These are phyloP conservation scores for Puccinia horiana DNA, from an alignment of 1,284 basidiomycete genomes.

Conservation along the genomic window DNA sequence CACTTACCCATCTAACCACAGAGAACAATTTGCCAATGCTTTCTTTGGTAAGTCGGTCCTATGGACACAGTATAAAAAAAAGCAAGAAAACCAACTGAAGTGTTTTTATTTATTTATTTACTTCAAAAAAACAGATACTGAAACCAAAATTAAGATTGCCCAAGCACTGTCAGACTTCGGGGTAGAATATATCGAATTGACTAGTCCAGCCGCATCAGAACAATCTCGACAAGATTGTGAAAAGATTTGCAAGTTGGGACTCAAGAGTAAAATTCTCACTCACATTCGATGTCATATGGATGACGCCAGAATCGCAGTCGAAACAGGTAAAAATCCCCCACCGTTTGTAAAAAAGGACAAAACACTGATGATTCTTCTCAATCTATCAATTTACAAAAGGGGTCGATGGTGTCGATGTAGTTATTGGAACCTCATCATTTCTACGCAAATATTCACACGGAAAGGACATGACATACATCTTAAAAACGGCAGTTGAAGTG, in stretches of 20 bases:
- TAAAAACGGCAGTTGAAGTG: slow-evolving; percentile 91
- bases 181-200: slow-evolving; percentile 99
- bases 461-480: slow-evolving; percentile 99
- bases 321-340: slow-evolving; percentile 71
- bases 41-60: slow-evolving; percentile 68
- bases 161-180: slow-evolving; percentile 93
- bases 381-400: slow-evolving; percentile 62
- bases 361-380: background rate
- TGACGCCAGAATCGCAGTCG: slow-evolving; percentile 95
- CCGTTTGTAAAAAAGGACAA: background rate
- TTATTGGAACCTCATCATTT: slow-evolving; percentile 98
- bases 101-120: background rate
- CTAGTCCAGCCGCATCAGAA: slow-evolving; percentile 95
- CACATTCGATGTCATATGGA: slow-evolving; percentile 99
- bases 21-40: slow-evolving; percentile 96
- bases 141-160: slow-evolving; percentile 99
- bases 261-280: slow-evolving; percentile 95
- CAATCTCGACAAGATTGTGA: slow-evolving; percentile 94
- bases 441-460: slow-evolving; percentile 99
- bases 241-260: slow-evolving; percentile 97
- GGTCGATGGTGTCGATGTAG: slow-evolving; percentile 98
- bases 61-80: background rate
- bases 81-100: background rate
- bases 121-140: slow-evolving; percentile 71
- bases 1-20: slow-evolving; percentile 62